Conservation (phyloP, 108 stramenopile species). For the Fistulifera pelliculosa region DNA sequence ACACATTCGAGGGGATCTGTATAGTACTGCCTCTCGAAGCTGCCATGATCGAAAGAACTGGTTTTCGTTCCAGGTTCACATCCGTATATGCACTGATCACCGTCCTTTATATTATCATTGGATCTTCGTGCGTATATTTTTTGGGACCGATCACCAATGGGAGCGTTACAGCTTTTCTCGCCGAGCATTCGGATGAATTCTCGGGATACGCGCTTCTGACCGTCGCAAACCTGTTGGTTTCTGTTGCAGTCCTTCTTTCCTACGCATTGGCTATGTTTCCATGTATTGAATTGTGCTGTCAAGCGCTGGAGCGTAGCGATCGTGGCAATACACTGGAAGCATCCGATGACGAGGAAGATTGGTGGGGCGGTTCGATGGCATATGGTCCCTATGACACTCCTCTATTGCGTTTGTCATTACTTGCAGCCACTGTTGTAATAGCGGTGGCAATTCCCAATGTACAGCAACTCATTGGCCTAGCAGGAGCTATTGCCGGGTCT, state of each 20-base stretch:
- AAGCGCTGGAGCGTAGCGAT: conserved; percentile 1
- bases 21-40: conserved; percentile 57
- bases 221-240: conserved; percentile 42
- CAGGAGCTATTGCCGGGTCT: conserved; percentile 58
- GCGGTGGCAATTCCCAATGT: conserved; percentile 63
- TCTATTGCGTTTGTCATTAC: conserved; percentile 31
- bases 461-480: conserved; percentile 48
- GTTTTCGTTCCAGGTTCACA: conserved; percentile 42
- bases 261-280: conserved; percentile 66
- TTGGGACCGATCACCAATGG: conserved; percentile 59
- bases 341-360: conserved; percentile 13
- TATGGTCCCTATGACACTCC: conserved; percentile 28
- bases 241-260: conserved; percentile 46
- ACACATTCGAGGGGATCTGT: conserved; percentile 66
- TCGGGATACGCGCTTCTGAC: conserved; percentile 20
- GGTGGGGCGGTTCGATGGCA: conserved; percentile 6
- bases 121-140: conserved; percentile 46
- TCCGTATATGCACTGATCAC: conserved; percentile 28
- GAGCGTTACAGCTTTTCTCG: conserved; percentile 62
- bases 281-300: conserved; percentile 43
- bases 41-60: conserved; percentile 24
- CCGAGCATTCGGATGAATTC: conserved; percentile 14
- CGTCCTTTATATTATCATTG: conserved; percentile 33
- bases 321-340: not conserved
- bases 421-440: conserved; percentile 43